Base-by-base conservation (phyloP, 805 yeast species). In the Cyberlindnera sargentensis region DNA sequence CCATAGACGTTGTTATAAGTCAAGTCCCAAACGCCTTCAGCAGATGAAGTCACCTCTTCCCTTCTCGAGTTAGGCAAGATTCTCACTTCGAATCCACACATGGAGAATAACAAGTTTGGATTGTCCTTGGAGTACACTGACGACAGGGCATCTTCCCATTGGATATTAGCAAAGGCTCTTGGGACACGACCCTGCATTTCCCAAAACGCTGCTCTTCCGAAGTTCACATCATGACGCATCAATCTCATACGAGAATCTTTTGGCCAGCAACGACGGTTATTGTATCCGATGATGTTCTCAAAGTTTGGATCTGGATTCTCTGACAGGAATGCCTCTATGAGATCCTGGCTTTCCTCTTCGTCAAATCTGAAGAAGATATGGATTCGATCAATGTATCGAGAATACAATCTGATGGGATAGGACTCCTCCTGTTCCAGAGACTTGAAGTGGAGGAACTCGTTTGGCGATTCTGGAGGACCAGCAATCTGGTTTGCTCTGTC, bases 41-140 rank as follows among this genome's bases (percentile, higher is more conserved):
- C 70, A 3, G 75, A 66, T 0, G 83, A 69, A 6, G 66, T 60
- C 4, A 72, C 75, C 30, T 75, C 85, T 6, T 63, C 66, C 49
- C 71, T 62, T 51, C 97, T 72, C 24, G 63, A 50, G 55, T 79
- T 86, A 4, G 99, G 99, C 36, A 86, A 61, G 29, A 93, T 82
- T 43, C 99, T 70, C 1, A 93, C 83, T 57, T 93, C 99, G 66
- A 93, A 93, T 0, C 99, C 99, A 63, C 93, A 83, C 90, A 93
- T 85, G 1, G 93, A 75, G 55, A 91, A 88, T 30, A 91, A 65
- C 46, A 93, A 60, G 52, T 91, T 95, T 6, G 96, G 91, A 57
- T 93, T 93, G 47, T 90, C 95, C 44, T 75, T 76, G 15, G 96
- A 85, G 62, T 91, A 93, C 2, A 93, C 95, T 0, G 96, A 87